Conservation (phyloP, 2,329 filamentous ascomycete species). For the Parasarocladium wereldwijsianum region DNA sequence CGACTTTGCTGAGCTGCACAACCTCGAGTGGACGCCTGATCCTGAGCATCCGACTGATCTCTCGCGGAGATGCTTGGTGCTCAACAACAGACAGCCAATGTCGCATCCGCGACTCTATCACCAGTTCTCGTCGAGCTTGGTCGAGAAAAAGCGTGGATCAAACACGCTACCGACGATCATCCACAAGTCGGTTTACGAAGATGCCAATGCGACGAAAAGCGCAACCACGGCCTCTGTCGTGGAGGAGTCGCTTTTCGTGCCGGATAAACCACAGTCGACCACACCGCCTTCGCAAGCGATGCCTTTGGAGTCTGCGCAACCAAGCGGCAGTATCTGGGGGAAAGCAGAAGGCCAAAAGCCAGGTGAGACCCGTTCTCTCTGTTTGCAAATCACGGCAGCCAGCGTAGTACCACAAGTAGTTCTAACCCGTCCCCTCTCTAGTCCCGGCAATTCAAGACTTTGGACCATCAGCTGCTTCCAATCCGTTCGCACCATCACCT, state of each 20-base stretch:
- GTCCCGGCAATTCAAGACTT: too few species aligned
- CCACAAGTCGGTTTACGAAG: constrained; percentile 36
- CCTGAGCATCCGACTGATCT: constrained; percentile 19
- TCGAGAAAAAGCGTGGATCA: constrained; percentile 43
- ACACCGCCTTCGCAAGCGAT: neutral
- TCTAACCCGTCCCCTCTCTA: too few species aligned
- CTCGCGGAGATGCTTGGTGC: constrained; percentile 24
- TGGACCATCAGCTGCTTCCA: too few species aligned
- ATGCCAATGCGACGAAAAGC: constrained; percentile 8
- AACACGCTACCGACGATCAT: constrained; percentile 39
- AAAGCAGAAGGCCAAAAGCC: too few species aligned
- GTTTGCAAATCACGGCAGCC: too few species aligned
- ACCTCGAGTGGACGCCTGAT: constrained; percentile 32
- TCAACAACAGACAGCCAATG: constrained; percentile 27
- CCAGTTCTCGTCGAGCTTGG: constrained; percentile 37
- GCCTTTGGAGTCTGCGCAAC: neutral
- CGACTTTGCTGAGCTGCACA: constrained; percentile 45
- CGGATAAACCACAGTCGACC: neutral
- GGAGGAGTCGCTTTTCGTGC: neutral
- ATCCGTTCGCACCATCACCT: constrained; percentile 1
- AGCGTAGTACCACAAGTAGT: too few species aligned
- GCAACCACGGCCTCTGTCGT: too few species aligned
- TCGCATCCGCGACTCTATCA: constrained; percentile 37
- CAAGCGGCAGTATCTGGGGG: too few species aligned
- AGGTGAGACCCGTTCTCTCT: too few species aligned